Evolutionary conservation across 768 basidiomycete species (phyloP), one percentile per base, ranked within the genome.

Genomic region (Tricholomella constricta): DNA sequence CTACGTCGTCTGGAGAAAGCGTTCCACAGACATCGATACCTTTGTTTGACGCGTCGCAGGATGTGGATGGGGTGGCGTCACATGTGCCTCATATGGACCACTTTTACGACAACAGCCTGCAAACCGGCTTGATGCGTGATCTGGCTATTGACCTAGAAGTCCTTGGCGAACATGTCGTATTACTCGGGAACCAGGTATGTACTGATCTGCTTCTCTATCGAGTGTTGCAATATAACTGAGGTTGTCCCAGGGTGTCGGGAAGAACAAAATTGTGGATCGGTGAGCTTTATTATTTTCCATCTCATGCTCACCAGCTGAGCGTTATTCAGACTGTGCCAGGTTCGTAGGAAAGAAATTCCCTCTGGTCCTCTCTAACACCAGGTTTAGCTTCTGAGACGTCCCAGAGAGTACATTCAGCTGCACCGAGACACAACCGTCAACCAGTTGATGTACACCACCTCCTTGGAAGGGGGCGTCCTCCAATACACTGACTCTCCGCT

Each of bases 391-490:
- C 70, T 88, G 14, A 71, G 78, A 25, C 74, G 84, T 14, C 85
- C 85, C 5, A 68, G 84, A 60, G 85, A 88, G 69, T 88, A 88
- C 57, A 80, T 86, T 35, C 85, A 88, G 56, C 75, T 88, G 1
- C 85, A 88, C 62, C 75, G 84, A 26, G 85, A 88, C 63, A 85
- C 84, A 2, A 88, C 85, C 0, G 84, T 85, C 54, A 85, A 81
- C 58, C 84, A 86, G 61, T 72, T 88, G 31, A 85, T 86, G 83
- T 85, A 85, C 66, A 82, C 81, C 7, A 86, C 84, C 2, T 73
- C 83, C 10, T 69, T 86, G 4, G 80, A 82, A 62, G 69, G 72
- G 31, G 84, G 85, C 31, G 63, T 81, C 8, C 74, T 88, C 65
- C 77, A 76, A 54, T 82, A 85, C 58, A 81, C 75, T 1, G 84